Conservation (phyloP, 2,329 filamentous ascomycete genomes). For the Aquanectria penicillioides region DNA sequence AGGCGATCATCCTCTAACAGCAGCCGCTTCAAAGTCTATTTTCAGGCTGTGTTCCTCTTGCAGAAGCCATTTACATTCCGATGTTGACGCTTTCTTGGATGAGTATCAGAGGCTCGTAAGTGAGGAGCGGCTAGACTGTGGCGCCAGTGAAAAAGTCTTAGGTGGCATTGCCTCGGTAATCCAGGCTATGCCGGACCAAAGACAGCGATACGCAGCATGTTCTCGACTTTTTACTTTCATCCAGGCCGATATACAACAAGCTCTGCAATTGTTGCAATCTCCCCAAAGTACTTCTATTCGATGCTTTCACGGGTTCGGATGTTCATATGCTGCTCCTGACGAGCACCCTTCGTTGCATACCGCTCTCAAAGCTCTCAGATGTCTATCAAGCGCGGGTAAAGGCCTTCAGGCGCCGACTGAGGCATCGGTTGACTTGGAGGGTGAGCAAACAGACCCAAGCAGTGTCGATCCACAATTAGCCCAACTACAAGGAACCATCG, state of each 20-base stretch:
- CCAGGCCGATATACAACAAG: constrained; percentile 61
- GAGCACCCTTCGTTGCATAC: constrained; percentile 60
- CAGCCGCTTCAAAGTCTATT: constrained; percentile 80
- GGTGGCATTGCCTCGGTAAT: constrained; percentile 80
- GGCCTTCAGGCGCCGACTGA: constrained; percentile 77
- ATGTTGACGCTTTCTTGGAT: constrained; percentile 74
- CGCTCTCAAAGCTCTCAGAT: constrained; percentile 68
- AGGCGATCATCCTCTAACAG: constrained; percentile 68
- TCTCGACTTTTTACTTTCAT: constrained; percentile 57
- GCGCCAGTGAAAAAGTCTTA: constrained; percentile 78
- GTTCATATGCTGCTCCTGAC: constrained; percentile 44
- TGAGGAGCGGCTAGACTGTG: constrained; percentile 65
- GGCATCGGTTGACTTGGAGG: constrained; percentile 73
- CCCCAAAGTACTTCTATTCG: constrained; percentile 21
- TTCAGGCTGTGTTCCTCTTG: constrained; percentile 80
- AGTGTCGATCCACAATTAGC: constrained; percentile 33
- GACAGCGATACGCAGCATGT: constrained; percentile 61
- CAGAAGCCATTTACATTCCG: constrained; percentile 71
- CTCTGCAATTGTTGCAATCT: constrained; percentile 34
- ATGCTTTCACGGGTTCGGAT: constrained; percentile 38
- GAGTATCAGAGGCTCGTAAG: constrained; percentile 75
- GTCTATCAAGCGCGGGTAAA: constrained; percentile 75
- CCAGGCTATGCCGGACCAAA: constrained; percentile 73
- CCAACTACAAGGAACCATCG: constrained; percentile 57
- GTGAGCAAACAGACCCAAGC: constrained; percentile 42